A percentile compares a stretch with the other conserved stretches of the same genome.
phyloP scores from a whole-genome alignment of 768 basidiomycete genomes.

The Boletus pseudo-olivaceus region DNA sequence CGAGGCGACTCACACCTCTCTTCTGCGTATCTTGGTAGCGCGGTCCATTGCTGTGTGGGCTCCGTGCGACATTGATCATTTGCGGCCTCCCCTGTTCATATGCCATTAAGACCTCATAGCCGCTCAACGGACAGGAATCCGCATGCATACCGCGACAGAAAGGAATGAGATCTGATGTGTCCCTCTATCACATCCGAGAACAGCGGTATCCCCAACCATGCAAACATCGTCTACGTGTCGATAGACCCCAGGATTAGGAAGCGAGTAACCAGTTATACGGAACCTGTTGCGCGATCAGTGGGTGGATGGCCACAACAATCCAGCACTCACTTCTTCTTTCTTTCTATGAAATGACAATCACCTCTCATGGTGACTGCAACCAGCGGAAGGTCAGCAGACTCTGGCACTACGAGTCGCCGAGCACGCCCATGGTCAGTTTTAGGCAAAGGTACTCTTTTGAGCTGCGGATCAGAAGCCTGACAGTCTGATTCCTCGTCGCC shows the following conservation, averaged over 20 bases:
- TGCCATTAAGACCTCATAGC: constrained; percentile 23
- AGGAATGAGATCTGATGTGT: constrained; percentile 42
- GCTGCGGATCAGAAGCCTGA: constrained; percentile 17
- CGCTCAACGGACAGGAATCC: constrained; percentile 25
- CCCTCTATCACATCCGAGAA: constrained; percentile 43
- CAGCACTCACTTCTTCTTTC: constrained; percentile 27
- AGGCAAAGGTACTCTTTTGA: constrained; percentile 31
- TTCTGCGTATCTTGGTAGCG: constrained; percentile 22
- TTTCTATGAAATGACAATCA: constrained; percentile 43
- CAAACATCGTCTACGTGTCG: constrained; percentile 47
- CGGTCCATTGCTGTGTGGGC: constrained; percentile 31
- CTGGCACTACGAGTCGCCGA: constrained; percentile 31
- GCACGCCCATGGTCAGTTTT: constrained; percentile 31
- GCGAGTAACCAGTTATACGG: constrained; percentile 36
- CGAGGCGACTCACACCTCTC: constrained; percentile 43
- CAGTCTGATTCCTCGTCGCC: constrained; percentile 13
- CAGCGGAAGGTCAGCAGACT: constrained; percentile 31
- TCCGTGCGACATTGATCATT: constrained; percentile 30
- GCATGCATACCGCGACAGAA: constrained; percentile 31
- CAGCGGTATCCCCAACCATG: constrained; percentile 37
- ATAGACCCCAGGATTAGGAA: constrained; percentile 35
- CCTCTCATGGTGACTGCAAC: constrained; percentile 45
- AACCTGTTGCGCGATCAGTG: constrained; percentile 27
- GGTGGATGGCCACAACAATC: not conserved
- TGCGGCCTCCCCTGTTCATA: constrained; percentile 29